Evolutionary conservation across 805 yeast genomes (phyloP).

Genomic region (Schizosaccharomyces lindneri): DNA sequence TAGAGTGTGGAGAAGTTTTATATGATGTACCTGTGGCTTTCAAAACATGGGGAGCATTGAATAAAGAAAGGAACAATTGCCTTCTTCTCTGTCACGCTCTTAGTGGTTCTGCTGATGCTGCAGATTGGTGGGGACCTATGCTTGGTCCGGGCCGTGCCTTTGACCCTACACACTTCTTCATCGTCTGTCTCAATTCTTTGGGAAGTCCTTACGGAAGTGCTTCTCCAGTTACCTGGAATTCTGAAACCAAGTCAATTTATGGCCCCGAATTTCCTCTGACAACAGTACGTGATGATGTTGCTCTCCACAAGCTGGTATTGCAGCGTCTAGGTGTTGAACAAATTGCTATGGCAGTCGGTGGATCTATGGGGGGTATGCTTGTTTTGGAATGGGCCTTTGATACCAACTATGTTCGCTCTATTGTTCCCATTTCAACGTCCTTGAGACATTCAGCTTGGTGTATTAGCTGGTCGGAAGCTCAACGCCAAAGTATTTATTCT

Average conservation of each 20-base stretch:
- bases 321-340: slow-evolving; percentile 59
- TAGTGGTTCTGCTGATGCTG: slow-evolving; percentile 84
- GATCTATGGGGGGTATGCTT: slow-evolving; percentile 98
- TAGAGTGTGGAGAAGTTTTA: slow-evolving; percentile 64
- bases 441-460: slow-evolving; percentile 97
- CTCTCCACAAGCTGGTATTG: slow-evolving; percentile 48
- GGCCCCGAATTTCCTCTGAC: slow-evolving; percentile 92
- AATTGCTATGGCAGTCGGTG: slow-evolving; percentile 75
- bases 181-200: slow-evolving; percentile 71
- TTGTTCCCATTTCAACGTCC: slow-evolving; percentile 75
- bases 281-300: slow-evolving; percentile 80
- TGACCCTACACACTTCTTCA: slow-evolving; percentile 69
- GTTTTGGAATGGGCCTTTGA: slow-evolving; percentile 70
- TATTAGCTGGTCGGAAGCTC: slow-evolving; percentile 96
- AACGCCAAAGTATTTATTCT: slow-evolving; percentile 81
- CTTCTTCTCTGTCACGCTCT: slow-evolving; percentile 87
- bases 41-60: slow-evolving; percentile 82
- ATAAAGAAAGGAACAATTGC: slow-evolving; percentile 43
- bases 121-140: slow-evolving; percentile 98
- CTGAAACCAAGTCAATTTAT: slow-evolving; percentile 47
- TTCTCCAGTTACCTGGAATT: slow-evolving; percentile 65
- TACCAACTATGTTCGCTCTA: slow-evolving; percentile 35
- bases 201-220: slow-evolving; percentile 95
- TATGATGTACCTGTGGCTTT: slow-evolving; percentile 71
- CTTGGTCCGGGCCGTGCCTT: slow-evolving; percentile 68